Evolutionary conservation across 768 basidiomycete genomes (phyloP), one percentile per base, ranked within the genome.

Genomic region (Tylopilus sp.): DNA sequence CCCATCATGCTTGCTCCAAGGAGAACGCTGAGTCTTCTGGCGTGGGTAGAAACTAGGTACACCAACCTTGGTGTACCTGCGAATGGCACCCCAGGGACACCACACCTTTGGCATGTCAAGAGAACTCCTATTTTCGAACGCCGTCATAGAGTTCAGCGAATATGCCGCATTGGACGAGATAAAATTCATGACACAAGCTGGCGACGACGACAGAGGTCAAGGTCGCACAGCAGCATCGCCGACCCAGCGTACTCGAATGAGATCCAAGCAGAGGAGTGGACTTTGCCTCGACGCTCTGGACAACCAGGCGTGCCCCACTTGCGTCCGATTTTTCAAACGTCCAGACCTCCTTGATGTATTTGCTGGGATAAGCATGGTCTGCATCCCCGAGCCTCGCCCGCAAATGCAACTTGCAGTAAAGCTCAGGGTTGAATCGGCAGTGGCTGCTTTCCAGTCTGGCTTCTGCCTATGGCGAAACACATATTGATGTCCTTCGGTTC

Each of bases 141-240:
- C 79, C 0, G 70, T 71, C 1, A 52, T 22, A 1, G 78, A 78
- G 53, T 72, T 78, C 5, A 78, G 52, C 4, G 69, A 68, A 47
- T 74, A 77, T 0, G 75, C 78, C 0, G 60, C 60, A 4, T 72
- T 60, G 55, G 69, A 69, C 26, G 26, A 26, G 26, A 26, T 26
- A 26, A 26, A 26, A 9, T 26, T 26, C 26, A 26, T 26, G 26
- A 9, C 26, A 26, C 26, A 26, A 26, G 26, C 26, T 26, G 26
- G 26, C 6, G 1, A 26, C 26, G 26, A 26, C 26, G 9, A 26
- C 26, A 26, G 9, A 9, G 9, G 26, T 26, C 26, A 2, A 9
- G 26, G 9, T 9, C 26, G 9, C 26, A 26, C 0, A 26, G 26
- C 26, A 26, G 26, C 26, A 26, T 26, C 26, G 26, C 5, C 26